Conservation (phyloP, 306 rosid species). For the Quercus glauca region DNA sequence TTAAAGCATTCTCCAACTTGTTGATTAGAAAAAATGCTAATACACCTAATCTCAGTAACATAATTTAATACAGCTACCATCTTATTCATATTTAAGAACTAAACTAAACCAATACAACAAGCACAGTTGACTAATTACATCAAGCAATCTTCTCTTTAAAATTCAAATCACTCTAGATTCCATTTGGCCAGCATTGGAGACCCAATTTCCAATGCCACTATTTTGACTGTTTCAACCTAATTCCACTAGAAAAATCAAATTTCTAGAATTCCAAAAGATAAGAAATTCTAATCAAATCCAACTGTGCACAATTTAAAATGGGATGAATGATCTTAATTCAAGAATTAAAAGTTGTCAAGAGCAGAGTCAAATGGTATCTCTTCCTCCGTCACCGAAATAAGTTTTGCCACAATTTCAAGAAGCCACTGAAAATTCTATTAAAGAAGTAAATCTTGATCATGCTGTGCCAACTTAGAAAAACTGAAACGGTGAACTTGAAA, state of each 20-base stretch:
- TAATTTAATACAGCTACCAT: constrained; percentile 1
- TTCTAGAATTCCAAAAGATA: not conserved
- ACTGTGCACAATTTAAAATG: not conserved
- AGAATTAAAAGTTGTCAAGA: not conserved
- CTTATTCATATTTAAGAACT: not conserved
- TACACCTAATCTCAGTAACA: not conserved
- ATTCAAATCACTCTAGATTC: not conserved
- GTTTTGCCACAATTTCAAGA: not conserved
- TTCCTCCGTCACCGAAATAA: not conserved
- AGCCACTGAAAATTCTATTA: not conserved
- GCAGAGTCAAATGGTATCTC: no score
- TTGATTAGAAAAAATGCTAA: not conserved
- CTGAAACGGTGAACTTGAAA: not conserved
- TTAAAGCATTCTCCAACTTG: not conserved
- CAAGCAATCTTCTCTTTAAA: not conserved
- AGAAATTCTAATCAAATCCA: not conserved
- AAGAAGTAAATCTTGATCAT: not conserved
- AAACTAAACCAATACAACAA: not conserved
- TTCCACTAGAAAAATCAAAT: not conserved
- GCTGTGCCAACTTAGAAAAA: not conserved
- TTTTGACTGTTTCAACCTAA: not conserved
- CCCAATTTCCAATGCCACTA: not conserved
- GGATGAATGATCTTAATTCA: not conserved
- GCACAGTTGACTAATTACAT: not conserved
- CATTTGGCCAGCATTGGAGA: not conserved